Base-by-base conservation (phyloP, 345 rosid genomes). In the Euphorbia tirucalli region DNA sequence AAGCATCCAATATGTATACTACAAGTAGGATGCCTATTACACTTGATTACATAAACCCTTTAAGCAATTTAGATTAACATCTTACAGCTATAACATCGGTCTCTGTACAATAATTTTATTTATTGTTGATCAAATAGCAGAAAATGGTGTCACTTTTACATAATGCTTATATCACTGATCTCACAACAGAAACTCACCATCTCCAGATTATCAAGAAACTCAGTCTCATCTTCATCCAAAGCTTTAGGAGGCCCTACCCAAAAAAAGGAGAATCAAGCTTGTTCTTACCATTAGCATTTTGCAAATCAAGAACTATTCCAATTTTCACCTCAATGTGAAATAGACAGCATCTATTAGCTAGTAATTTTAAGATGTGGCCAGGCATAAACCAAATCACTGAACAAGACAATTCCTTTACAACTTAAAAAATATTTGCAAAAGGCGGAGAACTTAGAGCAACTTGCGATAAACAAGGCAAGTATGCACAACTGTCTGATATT, bases 161-260 rank as follows among this genome's bases (percentile, higher is more conserved):
- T 69, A 48, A 74, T 24, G 62, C 49, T 44, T 16, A 30, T 28
- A 73, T 48, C 46, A 55, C 37, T 66, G 31, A 62, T 44, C 49
- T 16, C 27, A 35, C 64, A 79, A 61, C 14, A 50, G 21, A 64
- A 61, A 28, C 90, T 89, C 79, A 94, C 97, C 92, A 32, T 88
- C 74, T 90, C 97, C 74, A 82, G 70, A 14, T 83, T 88, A 57
- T 95, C 97, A 21, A 95, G 97, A 84, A 92, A 95, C 86, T 95
- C 99, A 7, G 96, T 92, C 82, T 95, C 99, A 32, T 95, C 97
- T 73, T 90, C 96, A 79, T 95, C 99, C 79, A 95, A 76, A 71
- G 99, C 92, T 86, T 95, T 95, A 3, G 99, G 99, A 32, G 97
- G 99, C 73, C 96, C 99, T 95, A 80, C 71, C 70, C 37, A 24